Conservation (phyloP, 352 stramenopile species). For the Phytophthora sansomeana region DNA sequence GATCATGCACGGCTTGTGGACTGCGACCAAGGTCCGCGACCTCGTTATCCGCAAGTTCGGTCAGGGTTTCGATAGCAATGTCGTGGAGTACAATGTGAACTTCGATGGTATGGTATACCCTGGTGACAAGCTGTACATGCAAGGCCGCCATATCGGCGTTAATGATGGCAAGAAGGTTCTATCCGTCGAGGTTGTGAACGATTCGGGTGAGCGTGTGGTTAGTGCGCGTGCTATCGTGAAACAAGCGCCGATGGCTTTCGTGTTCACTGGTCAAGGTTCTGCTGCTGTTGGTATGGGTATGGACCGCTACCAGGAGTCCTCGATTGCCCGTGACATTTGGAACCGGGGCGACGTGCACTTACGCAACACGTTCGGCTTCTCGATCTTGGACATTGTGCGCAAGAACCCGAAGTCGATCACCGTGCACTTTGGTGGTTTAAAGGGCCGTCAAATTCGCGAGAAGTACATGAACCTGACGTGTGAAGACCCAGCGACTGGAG, state of each 20-base stretch:
- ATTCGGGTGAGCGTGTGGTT: slow-evolving; percentile 74
- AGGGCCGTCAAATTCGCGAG: slow-evolving; percentile 79
- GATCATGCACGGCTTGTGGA: slow-evolving; percentile 93
- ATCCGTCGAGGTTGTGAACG: slow-evolving; percentile 81
- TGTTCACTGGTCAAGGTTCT: slow-evolving; percentile 90
- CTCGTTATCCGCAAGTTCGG: slow-evolving; percentile 66
- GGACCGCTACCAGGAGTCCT: slow-evolving; percentile 84
- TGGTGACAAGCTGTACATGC: slow-evolving; percentile 81
- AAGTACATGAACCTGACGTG: slow-evolving; percentile 87
- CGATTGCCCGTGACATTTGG: slow-evolving; percentile 80
- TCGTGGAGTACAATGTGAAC: slow-evolving; percentile 75
- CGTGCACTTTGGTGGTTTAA: slow-evolving; percentile 88
- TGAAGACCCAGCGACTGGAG: slow-evolving; percentile 65
- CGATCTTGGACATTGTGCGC: slow-evolving; percentile 89
- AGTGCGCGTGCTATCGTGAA: slow-evolving; percentile 75
- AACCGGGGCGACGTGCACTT: slow-evolving; percentile 81
- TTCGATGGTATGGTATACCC: slow-evolving; percentile 93
- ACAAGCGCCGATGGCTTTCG: slow-evolving; percentile 75
- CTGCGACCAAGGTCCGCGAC: slow-evolving; percentile 82
- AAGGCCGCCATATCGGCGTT: slow-evolving; percentile 76
- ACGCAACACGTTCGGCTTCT: slow-evolving; percentile 83
- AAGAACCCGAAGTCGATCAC: slow-evolving; percentile 87
- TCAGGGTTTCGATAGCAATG: slow-evolving; percentile 63
- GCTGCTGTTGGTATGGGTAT: slow-evolving; percentile 89
- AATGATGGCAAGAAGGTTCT: slow-evolving; percentile 72